Conservation (phyloP, 139 green algal genomes). For the Choricystis sp. region DNA sequence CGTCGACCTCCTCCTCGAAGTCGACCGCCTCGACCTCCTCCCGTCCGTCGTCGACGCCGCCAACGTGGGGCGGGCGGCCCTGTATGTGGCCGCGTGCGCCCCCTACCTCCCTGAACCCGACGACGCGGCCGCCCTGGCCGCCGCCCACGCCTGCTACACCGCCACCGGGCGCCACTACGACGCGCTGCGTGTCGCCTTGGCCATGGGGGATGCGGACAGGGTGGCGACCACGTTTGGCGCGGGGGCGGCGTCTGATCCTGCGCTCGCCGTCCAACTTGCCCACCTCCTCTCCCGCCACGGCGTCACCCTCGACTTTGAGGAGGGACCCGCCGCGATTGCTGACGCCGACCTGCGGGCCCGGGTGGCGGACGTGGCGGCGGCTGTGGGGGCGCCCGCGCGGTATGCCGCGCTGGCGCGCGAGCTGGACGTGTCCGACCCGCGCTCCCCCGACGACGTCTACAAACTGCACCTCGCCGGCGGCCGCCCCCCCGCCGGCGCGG, state of each 20-base stretch:
- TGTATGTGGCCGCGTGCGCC: slow-evolving; percentile 82
- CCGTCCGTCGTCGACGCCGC: slow-evolving; percentile 59
- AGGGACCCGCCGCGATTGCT: slow-evolving; percentile 44
- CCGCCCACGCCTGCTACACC: slow-evolving; percentile 33
- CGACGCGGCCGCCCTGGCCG: slow-evolving; percentile 59
- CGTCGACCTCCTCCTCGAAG: slow-evolving; percentile 96
- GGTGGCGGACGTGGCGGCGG: slow-evolving; percentile 9
- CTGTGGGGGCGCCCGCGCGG: slow-evolving; percentile 51
- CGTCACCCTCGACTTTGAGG: slow-evolving; percentile 50
- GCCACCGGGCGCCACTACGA: slow-evolving; percentile 71
- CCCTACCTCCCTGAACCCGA: slow-evolving; percentile 89
- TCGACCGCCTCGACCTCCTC: slow-evolving; percentile 68
- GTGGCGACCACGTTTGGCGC: slow-evolving; percentile 13
- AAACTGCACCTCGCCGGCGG: slow-evolving; percentile 87
- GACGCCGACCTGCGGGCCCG: slow-evolving; percentile 45
- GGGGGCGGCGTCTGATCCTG: slow-evolving; percentile 24
- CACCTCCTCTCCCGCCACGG: slow-evolving; percentile 80
- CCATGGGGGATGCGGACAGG: slow-evolving; percentile 14
- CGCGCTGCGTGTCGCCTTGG: slow-evolving; percentile 58
- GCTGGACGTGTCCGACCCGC: slow-evolving; percentile 95
- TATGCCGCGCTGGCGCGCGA: slow-evolving; percentile 86
- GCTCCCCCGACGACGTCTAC: slow-evolving; percentile 87
- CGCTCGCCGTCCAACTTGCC: slow-evolving; percentile 54
- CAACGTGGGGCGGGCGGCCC: slow-evolving; percentile 62
- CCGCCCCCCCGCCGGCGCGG: slow-evolving; percentile 30